A percentile compares a stretch with the other conserved stretches of the same genome.
phyloP scores from a whole-genome alignment of 2,329 filamentous ascomycete genomes.

The Stachybotrys elegans region DNA sequence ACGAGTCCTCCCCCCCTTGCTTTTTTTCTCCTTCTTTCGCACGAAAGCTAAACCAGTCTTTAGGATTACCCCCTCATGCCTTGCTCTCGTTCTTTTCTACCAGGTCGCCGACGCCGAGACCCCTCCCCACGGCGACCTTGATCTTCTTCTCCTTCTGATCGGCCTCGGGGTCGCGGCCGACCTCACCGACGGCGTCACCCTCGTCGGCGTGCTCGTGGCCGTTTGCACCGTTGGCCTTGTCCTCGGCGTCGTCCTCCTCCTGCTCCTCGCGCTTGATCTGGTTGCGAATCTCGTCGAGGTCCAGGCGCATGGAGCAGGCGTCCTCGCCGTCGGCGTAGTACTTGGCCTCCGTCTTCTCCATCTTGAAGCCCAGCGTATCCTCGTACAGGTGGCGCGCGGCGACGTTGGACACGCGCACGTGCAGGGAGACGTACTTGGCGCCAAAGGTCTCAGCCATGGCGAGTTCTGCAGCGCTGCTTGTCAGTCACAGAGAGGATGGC shows the following conservation, averaged over 20 bases:
- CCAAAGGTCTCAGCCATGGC: constrained; percentile 96
- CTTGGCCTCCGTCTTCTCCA: constrained; percentile 79
- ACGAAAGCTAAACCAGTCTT: too few relatives aligned
- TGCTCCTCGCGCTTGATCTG: constrained; percentile 36
- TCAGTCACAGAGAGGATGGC: not conserved
- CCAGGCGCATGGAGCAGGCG: constrained; percentile 88
- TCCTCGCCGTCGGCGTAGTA: constrained; percentile 99
- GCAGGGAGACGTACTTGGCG: constrained; percentile 88
- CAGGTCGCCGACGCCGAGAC: constrained; percentile 71
- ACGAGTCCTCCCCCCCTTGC: not conserved
- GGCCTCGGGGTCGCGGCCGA: constrained; percentile 45
- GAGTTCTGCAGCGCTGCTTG: constrained; percentile 63
- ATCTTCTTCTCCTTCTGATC: constrained; percentile 56
- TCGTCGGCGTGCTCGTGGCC: constrained; percentile 47
- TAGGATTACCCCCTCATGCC: constrained; percentile 10
- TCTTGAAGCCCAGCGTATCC: constrained; percentile 83
- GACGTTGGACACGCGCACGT: constrained; percentile 90
- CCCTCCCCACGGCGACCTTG: constrained; percentile 80
- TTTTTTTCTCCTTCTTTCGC: constrained; percentile 1
- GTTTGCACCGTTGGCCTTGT: constrained; percentile 25
- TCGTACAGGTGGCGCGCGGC: constrained; percentile 90
- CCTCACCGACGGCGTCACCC: constrained; percentile 65
- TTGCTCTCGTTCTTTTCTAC: constrained; percentile 64
- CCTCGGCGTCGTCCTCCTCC: constrained; percentile 31
- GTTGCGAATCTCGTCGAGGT: constrained; percentile 60